A percentile compares a stretch with the other conserved stretches of the same genome.
phyloP scores from a whole-genome alignment of 495 filamentous ascomycete genomes.

The Aspergillus wentii region DNA sequence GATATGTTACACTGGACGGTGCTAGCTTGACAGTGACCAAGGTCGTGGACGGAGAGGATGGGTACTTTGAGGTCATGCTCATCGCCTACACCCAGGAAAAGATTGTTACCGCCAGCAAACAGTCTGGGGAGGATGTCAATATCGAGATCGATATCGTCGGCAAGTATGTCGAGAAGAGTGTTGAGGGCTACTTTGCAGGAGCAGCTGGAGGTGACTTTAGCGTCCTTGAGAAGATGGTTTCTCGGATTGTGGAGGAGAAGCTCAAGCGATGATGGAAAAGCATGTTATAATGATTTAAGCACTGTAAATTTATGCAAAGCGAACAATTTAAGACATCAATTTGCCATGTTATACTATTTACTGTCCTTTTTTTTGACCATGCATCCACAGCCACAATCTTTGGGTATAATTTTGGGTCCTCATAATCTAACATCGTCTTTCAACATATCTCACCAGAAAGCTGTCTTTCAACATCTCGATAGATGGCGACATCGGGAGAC shows the following conservation, averaged over 20 bases:
- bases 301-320: no score
- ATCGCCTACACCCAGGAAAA: conserved; percentile 97
- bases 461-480: no score
- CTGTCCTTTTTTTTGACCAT: no score
- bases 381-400: no score
- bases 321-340: no score
- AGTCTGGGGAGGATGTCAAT: conserved; percentile 82
- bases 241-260: conserved; percentile 69
- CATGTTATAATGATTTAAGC: conserved; percentile 8
- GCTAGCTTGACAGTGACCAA: conserved; percentile 88
- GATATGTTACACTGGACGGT: conserved; percentile 93
- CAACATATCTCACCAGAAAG: no score
- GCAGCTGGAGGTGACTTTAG: conserved; percentile 48
- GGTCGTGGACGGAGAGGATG: conserved; percentile 65
- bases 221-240: conserved; percentile 80
- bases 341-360: no score
- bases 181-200: conserved; percentile 52
- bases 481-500: no score
- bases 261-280: conserved; percentile 36
- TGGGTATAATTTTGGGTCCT: no score
- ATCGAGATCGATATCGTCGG: conserved; percentile 98
- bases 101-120: conserved; percentile 78
- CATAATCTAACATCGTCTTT: no score
- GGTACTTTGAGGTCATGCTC: conserved; percentile 97
- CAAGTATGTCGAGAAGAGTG: conserved; percentile 98